Percentiles rank a stretch among this genome's conserved stretches.
These are phyloP conservation scores for Dictyostelium citrinum DNA, from an alignment of 78 protist genomes.

Conservation along the genomic window DNA sequence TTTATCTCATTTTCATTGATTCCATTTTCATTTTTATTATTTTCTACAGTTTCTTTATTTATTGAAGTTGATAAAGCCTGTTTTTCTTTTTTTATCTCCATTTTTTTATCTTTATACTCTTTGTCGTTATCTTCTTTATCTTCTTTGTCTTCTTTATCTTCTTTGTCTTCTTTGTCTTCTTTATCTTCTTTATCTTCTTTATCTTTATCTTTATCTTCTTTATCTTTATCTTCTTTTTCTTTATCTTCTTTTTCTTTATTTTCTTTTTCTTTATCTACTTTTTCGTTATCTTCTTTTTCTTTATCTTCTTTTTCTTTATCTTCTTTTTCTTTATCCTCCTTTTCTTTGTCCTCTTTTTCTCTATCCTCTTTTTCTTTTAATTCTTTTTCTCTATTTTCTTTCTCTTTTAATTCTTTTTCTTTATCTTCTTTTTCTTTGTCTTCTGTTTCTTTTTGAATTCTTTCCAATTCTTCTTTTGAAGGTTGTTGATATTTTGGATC, in stretches of 20 bases:
- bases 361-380: background rate
- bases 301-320: background rate
- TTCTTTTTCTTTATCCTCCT: background rate
- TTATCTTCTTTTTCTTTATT: background rate
- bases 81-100: no score
- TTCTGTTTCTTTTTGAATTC: background rate
- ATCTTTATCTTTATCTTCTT: background rate
- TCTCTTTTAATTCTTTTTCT: background rate
- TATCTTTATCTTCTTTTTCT: background rate
- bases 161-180: background rate
- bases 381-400: background rate
- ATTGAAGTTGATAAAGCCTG: no score
- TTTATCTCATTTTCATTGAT: background rate
- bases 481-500: slow-evolving; percentile 21
- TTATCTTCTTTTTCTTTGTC: background rate
- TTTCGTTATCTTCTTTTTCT: background rate
- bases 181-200: background rate
- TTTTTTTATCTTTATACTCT: background rate
- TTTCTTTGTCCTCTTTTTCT: background rate
- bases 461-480: background rate
- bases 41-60: background rate
- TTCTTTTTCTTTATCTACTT: background rate
- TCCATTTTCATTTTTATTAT: background rate
- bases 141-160: background rate
- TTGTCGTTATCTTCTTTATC: background rate